Evolutionary conservation across 805 yeast genomes (phyloP).

Genomic region (Cyberlindnera euphorbiiphila): DNA sequence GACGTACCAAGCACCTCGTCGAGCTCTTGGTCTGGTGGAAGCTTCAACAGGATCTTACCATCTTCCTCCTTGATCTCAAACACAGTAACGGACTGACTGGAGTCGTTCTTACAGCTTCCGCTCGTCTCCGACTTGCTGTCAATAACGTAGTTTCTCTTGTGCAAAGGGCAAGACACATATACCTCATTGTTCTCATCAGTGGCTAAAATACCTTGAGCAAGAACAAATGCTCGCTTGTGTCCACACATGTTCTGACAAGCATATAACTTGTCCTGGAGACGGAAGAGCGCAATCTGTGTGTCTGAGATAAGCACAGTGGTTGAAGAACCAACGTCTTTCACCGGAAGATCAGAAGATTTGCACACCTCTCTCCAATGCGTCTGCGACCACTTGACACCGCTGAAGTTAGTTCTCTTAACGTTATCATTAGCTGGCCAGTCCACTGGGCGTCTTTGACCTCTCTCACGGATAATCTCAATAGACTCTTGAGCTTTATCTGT

Average conservation of each 20-base stretch:
- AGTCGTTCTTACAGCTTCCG: constrained; percentile 33
- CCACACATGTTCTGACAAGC: constrained; percentile 41
- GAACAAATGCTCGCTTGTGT: constrained; percentile 37
- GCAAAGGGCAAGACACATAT: constrained; percentile 36
- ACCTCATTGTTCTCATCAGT: constrained; percentile 30
- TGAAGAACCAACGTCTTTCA: constrained; percentile 31
- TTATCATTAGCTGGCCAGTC: constrained; percentile 31
- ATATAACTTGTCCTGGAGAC: constrained; percentile 30
- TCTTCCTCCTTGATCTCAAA: constrained; percentile 33
- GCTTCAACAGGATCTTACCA: constrained; percentile 28
- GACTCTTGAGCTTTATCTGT: constrained; percentile 30
- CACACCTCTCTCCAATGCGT: constrained; percentile 31
- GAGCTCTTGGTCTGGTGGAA: constrained; percentile 33
- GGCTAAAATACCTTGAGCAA: constrained; percentile 34
- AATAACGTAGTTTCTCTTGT: constrained; percentile 32
- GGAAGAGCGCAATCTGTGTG: constrained; percentile 35
- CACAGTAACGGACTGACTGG: constrained; percentile 31
- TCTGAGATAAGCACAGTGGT: constrained; percentile 32
- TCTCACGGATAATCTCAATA: constrained; percentile 33
- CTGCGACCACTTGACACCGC: constrained; percentile 32
- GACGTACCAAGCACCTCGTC: constrained; percentile 34
- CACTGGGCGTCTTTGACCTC: constrained; percentile 36
- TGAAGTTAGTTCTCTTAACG: constrained; percentile 26
- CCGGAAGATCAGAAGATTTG: constrained; percentile 27
- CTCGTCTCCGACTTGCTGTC: constrained; percentile 21